A percentile compares a stretch with the other conserved stretches of the same genome.
Evolutionary conservation across 805 yeast genomes (phyloP).

Genomic region (Hanseniaspora valbyensis): DNA sequence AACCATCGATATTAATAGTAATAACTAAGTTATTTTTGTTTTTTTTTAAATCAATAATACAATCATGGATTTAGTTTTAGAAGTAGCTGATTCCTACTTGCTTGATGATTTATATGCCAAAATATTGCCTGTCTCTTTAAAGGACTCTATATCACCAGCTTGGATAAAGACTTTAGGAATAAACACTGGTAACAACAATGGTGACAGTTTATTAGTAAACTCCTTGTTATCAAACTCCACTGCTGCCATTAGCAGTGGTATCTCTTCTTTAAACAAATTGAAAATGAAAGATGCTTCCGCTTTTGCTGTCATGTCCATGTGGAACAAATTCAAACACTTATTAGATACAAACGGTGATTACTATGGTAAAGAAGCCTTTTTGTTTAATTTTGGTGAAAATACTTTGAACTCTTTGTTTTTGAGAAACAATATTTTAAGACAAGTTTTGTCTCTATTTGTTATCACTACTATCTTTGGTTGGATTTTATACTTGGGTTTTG

Average conservation of each 20-base stretch:
- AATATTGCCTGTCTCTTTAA: conserved; percentile 48
- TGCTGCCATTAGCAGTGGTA: not conserved
- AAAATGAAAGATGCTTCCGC: conserved; percentile 10
- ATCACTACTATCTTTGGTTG: conserved; percentile 77
- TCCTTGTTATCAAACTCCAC: conserved; percentile 5
- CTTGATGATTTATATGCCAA: conserved; percentile 69
- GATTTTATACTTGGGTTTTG: conserved; percentile 64
- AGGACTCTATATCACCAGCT: conserved; percentile 28
- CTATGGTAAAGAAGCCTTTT: conserved; percentile 52
- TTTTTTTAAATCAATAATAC: not conserved
- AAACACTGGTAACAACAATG: conserved; percentile 22
- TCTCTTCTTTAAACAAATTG: conserved; percentile 7
- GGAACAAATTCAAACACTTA: conserved; percentile 15
- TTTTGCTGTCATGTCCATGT: conserved; percentile 16
- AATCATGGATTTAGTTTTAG: conserved; percentile 86
- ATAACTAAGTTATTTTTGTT: not conserved
- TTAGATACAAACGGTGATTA: conserved; percentile 31
- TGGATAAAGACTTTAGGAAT: conserved; percentile 21
- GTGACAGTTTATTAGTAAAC: conserved; percentile 23
- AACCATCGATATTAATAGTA: too few relatives aligned
- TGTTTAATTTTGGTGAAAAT: conserved; percentile 45
- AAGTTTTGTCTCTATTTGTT: conserved; percentile 50
- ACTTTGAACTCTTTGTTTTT: conserved; percentile 58
- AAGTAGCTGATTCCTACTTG: conserved; percentile 57
- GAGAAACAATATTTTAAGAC: conserved; percentile 65